A percentile compares a stretch with the other conserved stretches of the same genome.
Conservation (phyloP, 345 rosid species). For the Hibiscus syriacus region DNA sequence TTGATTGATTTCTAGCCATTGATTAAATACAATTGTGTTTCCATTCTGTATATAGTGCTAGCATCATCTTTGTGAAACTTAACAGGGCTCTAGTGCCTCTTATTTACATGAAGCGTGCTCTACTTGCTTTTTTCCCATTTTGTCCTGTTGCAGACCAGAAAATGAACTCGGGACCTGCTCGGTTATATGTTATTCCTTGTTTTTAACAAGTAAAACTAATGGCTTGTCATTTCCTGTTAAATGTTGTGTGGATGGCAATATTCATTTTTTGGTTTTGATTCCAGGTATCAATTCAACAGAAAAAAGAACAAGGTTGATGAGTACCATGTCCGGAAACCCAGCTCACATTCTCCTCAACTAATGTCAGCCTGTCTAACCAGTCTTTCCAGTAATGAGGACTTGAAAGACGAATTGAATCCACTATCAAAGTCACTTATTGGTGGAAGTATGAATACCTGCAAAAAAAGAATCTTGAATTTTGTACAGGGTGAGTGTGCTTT, state of each 20-base stretch:
- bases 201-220: neutral
- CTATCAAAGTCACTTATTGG: slow-evolving; percentile 72
- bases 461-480: slow-evolving; percentile 60
- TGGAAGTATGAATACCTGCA: slow-evolving; percentile 73
- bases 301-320: slow-evolving; percentile 63
- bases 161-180: neutral
- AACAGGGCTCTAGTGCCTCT: neutral
- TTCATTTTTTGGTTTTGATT: slow-evolving; percentile 13
- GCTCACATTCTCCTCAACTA: slow-evolving; percentile 28
- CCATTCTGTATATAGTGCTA: neutral
- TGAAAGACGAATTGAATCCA: slow-evolving; percentile 44
- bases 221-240: neutral
- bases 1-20: neutral
- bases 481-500: slow-evolving; percentile 41
- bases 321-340: slow-evolving; percentile 30
- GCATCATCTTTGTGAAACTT: slow-evolving; percentile 2
- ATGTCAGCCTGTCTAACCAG: slow-evolving; percentile 32
- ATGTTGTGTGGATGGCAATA: neutral
- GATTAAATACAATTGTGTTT: neutral
- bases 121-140: neutral
- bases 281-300: slow-evolving; percentile 67
- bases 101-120: neutral
- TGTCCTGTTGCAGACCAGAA: neutral
- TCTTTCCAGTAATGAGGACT: slow-evolving; percentile 46
- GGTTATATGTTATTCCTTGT: neutral